These are phyloP conservation scores for Asterochloris erici DNA, from an alignment of 139 green algal species.

Conservation along the genomic window DNA sequence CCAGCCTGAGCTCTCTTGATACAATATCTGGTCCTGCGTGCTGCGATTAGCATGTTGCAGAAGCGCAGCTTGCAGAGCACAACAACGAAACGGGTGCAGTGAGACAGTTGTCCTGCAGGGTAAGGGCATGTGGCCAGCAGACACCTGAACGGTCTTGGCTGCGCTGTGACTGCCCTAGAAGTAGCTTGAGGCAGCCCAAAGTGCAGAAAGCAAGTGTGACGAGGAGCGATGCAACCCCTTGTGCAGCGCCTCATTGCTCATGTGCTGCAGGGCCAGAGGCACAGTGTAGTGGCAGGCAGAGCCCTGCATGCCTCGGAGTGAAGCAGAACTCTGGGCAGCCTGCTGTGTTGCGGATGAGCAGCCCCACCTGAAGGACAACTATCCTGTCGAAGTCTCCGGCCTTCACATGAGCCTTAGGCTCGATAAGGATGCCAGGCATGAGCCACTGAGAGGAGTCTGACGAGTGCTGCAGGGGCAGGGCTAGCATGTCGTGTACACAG, in stretches of 20 bases:
- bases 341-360: too few relatives aligned
- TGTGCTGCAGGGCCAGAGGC: background rate
- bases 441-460: slow-evolving; percentile 1
- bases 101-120: background rate
- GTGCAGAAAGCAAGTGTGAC: background rate
- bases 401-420: slow-evolving; percentile 15
- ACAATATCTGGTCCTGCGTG: too few relatives aligned
- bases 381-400: slow-evolving; percentile 12
- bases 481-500: too few relatives aligned
- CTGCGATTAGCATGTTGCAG: too few relatives aligned
- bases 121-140: too few relatives aligned
- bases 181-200: background rate
- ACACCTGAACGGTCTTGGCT: too few relatives aligned
- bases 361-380: slow-evolving; percentile 2
- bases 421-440: slow-evolving; percentile 1
- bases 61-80: background rate
- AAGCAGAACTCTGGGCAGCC: too few relatives aligned
- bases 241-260: background rate
- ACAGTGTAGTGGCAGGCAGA: too few relatives aligned
- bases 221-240: background rate
- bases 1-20: too few relatives aligned
- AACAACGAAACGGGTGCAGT: background rate
- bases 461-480: too few relatives aligned
- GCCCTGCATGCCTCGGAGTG: too few relatives aligned
- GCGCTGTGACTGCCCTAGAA: too few relatives aligned